phyloP scores from a whole-genome alignment of 1,284 basidiomycete species.

The Sporisorium reilianum region DNA sequence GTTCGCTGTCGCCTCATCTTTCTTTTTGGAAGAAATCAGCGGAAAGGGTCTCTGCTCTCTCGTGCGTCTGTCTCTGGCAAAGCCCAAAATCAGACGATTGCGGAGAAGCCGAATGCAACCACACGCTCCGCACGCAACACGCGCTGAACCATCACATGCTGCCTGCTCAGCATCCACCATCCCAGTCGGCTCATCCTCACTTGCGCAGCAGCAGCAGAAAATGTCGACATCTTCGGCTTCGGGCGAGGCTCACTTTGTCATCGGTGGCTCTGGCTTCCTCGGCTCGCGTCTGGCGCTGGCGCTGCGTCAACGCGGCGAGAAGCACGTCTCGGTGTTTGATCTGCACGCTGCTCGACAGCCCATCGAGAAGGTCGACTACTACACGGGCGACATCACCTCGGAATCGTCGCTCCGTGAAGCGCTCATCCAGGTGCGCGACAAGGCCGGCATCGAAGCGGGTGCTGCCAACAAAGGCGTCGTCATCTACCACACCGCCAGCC shows the following conservation, averaged over 20 bases:
- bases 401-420: conserved; percentile 40
- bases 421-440: conserved; percentile 46
- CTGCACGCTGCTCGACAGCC: conserved; percentile 48
- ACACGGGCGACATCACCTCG: conserved; percentile 65
- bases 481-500: conserved; percentile 94
- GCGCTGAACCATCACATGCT: background rate
- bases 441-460: conserved; percentile 44
- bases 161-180: too few relatives aligned
- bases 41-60: background rate
- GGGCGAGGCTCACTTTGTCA: conserved; percentile 66
- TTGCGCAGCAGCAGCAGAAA: too few relatives aligned
- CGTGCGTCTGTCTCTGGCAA: background rate
- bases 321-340: conserved; percentile 63
- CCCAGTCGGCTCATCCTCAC: too few relatives aligned
- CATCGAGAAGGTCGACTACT: conserved; percentile 60
- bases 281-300: conserved; percentile 65
- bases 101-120: conserved; percentile 24
- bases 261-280: conserved; percentile 67
- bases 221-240: conserved; percentile 63
- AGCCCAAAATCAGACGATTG: conserved; percentile 23
- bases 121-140: background rate
- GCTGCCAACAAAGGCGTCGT: conserved; percentile 42
- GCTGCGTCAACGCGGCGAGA: conserved; percentile 64
- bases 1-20: conserved; percentile 3
- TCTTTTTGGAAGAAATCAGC: background rate